Conservation (phyloP, 768 basidiomycete species). For the Mycena galopus region DNA sequence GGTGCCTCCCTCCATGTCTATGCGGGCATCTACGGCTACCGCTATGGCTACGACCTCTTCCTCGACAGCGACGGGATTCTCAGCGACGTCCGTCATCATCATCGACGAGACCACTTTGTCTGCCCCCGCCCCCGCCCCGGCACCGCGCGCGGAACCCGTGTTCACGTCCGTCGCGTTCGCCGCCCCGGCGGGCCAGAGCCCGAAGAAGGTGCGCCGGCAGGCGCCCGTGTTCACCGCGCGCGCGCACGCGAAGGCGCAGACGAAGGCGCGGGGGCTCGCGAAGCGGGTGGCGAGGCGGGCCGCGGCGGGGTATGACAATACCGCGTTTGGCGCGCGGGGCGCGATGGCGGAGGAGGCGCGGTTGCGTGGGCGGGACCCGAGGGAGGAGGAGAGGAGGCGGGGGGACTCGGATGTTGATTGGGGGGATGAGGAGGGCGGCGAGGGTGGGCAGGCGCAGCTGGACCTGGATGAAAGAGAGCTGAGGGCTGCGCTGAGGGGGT, state of each 20-base stretch:
- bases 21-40: not conserved
- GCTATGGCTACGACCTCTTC: not conserved
- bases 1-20: not conserved
- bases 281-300: conserved; percentile 42
- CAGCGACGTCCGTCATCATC: conserved; percentile 30
- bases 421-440: conserved; percentile 62
- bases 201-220: conserved; percentile 41
- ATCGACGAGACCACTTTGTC: conserved; percentile 24
- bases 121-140: conserved; percentile 25
- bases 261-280: conserved; percentile 42
- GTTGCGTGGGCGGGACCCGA: conserved; percentile 57
- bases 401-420: conserved; percentile 80
- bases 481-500: too few species aligned
- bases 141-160: too few species aligned
- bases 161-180: conserved; percentile 53
- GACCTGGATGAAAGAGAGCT: too few species aligned
- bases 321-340: conserved; percentile 68
- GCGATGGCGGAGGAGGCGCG: conserved; percentile 68
- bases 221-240: conserved; percentile 46
- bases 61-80: not conserved
- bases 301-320: conserved; percentile 47
- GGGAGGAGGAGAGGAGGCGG: conserved; percentile 64
- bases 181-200: conserved; percentile 36
- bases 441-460: too few species aligned
- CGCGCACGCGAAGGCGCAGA: conserved; percentile 40